Evolutionary conservation across 176 grass and related monocot genomes (phyloP).

Genomic region (Lolium multiflorum): DNA sequence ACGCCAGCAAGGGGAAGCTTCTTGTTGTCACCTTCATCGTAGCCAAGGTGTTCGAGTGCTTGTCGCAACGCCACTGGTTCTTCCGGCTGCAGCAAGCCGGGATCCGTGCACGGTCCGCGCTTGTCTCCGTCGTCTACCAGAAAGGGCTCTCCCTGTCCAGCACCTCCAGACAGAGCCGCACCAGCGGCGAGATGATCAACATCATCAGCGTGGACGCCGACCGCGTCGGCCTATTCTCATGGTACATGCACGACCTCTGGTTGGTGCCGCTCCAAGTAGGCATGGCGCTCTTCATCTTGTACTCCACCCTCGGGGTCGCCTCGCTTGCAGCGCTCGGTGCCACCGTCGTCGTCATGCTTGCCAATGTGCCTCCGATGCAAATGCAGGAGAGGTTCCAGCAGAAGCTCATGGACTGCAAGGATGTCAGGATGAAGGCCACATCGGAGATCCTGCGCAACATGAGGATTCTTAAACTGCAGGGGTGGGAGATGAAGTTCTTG

Average conservation of each 20-base stretch:
- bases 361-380: constrained; percentile 66
- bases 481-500: constrained; percentile 93
- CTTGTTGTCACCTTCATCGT: constrained; percentile 67
- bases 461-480: constrained; percentile 87
- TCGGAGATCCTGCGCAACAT: constrained; percentile 88
- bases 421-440: constrained; percentile 78
- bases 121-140: constrained; percentile 71
- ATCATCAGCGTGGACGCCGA: constrained; percentile 79
- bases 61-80: constrained; percentile 59
- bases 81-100: constrained; percentile 67
- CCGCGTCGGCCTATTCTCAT: constrained; percentile 54
- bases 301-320: constrained; percentile 65
- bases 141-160: constrained; percentile 76
- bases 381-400: constrained; percentile 73
- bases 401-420: constrained; percentile 83
- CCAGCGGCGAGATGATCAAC: constrained; percentile 67
- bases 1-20: constrained; percentile 56
- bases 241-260: constrained; percentile 86
- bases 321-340: constrained; percentile 61
- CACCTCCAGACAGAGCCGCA: constrained; percentile 65
- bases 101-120: constrained; percentile 53
- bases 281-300: constrained; percentile 74
- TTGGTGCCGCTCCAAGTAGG: constrained; percentile 70
- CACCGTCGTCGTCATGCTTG: constrained; percentile 69
- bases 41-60: constrained; percentile 73